A percentile compares a stretch with the other conserved stretches of the same genome.
Conservation (phyloP, 177 flowering plant species). For the Telopea speciosissima region DNA sequence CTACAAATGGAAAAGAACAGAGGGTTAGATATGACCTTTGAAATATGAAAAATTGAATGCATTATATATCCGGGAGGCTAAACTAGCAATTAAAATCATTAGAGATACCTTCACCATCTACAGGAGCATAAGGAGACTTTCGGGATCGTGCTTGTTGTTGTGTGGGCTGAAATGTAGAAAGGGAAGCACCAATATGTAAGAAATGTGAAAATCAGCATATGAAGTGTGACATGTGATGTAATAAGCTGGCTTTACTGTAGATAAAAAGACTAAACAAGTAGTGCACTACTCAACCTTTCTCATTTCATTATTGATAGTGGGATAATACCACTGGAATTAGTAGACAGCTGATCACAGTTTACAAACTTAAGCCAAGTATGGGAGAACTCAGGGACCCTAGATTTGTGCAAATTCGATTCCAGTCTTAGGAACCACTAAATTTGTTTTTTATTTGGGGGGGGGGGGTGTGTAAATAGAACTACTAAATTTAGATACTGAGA, state of each 20-base stretch:
- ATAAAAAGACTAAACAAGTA: no score
- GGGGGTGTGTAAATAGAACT: no score
- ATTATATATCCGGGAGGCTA: background rate
- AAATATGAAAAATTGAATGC: background rate
- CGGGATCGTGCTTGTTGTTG: background rate
- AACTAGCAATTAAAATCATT: background rate
- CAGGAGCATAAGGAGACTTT: constrained; percentile 20
- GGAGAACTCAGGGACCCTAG: background rate
- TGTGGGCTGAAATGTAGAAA: background rate
- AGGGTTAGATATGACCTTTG: background rate
- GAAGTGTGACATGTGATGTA: background rate
- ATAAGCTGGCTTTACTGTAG: background rate
- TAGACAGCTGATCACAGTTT: background rate
- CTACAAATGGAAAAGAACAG: constrained; percentile 14
- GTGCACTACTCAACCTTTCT: background rate
- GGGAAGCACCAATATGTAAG: background rate
- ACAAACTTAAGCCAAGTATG: background rate
- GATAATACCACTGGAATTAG: background rate
- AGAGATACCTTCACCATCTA: constrained; percentile 58
- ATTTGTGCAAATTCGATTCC: background rate
- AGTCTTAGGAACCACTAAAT: background rate
- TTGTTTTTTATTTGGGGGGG: no score
- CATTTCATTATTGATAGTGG: background rate
- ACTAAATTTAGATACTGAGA: background rate
- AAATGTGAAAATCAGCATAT: background rate